A percentile compares a stretch with the other conserved stretches of the same genome.
These are phyloP conservation scores for Rhynchosporium agropyri DNA, from an alignment of 2,329 filamentous ascomycete species.

Conservation along the genomic window DNA sequence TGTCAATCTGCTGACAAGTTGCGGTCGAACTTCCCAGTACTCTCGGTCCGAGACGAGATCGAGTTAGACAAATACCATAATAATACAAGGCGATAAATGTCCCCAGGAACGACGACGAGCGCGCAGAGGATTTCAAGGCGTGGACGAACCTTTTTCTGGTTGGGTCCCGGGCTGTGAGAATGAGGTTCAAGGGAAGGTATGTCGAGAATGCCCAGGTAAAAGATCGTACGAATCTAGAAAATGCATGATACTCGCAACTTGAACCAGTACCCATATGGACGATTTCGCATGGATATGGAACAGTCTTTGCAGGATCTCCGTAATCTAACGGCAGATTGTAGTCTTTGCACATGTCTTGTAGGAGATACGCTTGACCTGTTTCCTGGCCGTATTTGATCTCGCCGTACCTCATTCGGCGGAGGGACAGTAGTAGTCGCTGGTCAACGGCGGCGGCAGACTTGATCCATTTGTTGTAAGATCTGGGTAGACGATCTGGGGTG, in stretches of 20 bases:
- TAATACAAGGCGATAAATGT: conserved; percentile 80
- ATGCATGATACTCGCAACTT: conserved; percentile 74
- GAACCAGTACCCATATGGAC: conserved; percentile 79
- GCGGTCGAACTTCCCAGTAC: conserved; percentile 58
- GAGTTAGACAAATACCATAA: conserved; percentile 78
- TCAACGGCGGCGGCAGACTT: conserved; percentile 76
- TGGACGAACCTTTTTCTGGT: conserved; percentile 47
- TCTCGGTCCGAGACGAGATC: conserved; percentile 72
- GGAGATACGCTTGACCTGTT: conserved; percentile 67
- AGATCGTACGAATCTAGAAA: conserved; percentile 66
- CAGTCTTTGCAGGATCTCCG: conserved; percentile 69
- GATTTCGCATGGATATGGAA: conserved; percentile 80
- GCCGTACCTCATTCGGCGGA: conserved; percentile 66
- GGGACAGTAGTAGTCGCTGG: conserved; percentile 69
- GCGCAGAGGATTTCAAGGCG: conserved; percentile 61
- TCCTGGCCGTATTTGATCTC: conserved; percentile 73
- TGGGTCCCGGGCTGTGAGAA: conserved; percentile 59
- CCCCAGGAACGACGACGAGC: conserved; percentile 77
- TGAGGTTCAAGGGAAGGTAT: conserved; percentile 74
- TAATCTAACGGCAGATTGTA: conserved; percentile 68
- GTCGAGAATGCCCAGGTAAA: conserved; percentile 76
- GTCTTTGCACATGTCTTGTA: conserved; percentile 73
- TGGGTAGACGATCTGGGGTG: conserved; percentile 68
- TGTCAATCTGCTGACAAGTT: conserved; percentile 56
- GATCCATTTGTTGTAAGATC: conserved; percentile 81